Percentiles rank a stretch among this genome's conserved stretches.
phyloP scores from a whole-genome alignment of 106 monocot genomes.

The Vanilla planifolia region DNA sequence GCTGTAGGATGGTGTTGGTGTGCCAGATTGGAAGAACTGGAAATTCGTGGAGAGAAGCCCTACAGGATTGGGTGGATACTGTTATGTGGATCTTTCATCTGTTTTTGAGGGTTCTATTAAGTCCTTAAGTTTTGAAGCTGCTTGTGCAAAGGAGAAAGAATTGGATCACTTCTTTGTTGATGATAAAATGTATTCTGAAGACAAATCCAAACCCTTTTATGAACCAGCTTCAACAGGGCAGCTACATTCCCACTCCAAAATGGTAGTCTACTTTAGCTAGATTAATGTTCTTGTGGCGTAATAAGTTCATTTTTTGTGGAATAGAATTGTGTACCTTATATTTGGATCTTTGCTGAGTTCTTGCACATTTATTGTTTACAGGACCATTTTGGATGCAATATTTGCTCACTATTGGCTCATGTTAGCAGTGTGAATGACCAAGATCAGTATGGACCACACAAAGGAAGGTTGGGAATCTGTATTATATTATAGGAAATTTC shows the following conservation, averaged over 20 bases:
- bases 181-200: slow-evolving; percentile 7
- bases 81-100: slow-evolving; percentile 15
- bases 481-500: background rate
- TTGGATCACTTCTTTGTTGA: slow-evolving; percentile 14
- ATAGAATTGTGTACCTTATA: too few relatives aligned
- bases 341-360: slow-evolving; percentile 5
- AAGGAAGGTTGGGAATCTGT: slow-evolving; percentile 26
- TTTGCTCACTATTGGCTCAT: slow-evolving; percentile 9
- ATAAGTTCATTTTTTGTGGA: too few relatives aligned
- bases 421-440: slow-evolving; percentile 2
- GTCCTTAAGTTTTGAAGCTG: slow-evolving; percentile 43
- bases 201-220: slow-evolving; percentile 3
- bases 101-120: slow-evolving; percentile 27
- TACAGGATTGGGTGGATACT: slow-evolving; percentile 9
- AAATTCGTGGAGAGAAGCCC: slow-evolving; percentile 24
- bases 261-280: too few relatives aligned
- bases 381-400: slow-evolving; percentile 13
- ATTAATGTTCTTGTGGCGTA: too few relatives aligned
- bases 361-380: slow-evolving; percentile 6
- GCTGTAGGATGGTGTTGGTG: slow-evolving; percentile 32
- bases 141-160: slow-evolving; percentile 3
- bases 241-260: background rate
- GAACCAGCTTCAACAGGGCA: slow-evolving; percentile 7
- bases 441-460: slow-evolving; percentile 14
- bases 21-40: slow-evolving; percentile 78